Base-by-base conservation (phyloP, 2,329 filamentous ascomycete genomes). In the Nemania bipapillata region DNA sequence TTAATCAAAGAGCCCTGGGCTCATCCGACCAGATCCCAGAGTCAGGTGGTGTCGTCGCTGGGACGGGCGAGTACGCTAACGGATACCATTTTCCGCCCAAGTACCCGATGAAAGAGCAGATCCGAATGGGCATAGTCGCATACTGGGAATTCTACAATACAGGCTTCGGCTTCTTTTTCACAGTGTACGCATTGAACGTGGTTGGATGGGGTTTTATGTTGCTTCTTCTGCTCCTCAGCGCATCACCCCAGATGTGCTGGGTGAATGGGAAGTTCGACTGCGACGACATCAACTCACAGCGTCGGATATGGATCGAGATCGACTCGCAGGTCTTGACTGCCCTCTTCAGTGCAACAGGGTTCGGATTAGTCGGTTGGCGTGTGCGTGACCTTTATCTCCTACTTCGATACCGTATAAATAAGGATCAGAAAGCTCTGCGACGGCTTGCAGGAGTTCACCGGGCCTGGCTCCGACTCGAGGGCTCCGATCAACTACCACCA, bases 121-220 rank as follows among this genome's bases (percentile, higher is more conserved):
- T 87, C 1, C 81, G 79, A 22, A 87, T 89, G 60, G 87, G 86
- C 1, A 76, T 89, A 12, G 81, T 84, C 30, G 85, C 87, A 0
- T 92, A 92, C 76, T 90, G 89, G 88, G 86, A 87, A 60, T 97
- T 93, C 82, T 87, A 91, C 74, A 82, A 87, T 42, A 96, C 92
- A 0, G 91, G 91, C 0, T 80, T 92, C 63, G 93, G 93, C 2
- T 93, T 96, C 77, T 82, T 92, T 62, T 87, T 95, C 47, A 91
- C 90, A 1, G 79, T 97, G 5, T 97, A 96, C 79, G 89, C 91
- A 12, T 85, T 96, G 65, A 94, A 95, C 71, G 87, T 97, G 22
- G 88, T 97, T 9, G 94, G 92, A 0, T 97, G 93, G 93, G 93
- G 93, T 59, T 93, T 91, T 66, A 97, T 97, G 93, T 85, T 97